Base-by-base conservation (phyloP, 768 basidiomycete genomes). In the Harrya chromipes region DNA sequence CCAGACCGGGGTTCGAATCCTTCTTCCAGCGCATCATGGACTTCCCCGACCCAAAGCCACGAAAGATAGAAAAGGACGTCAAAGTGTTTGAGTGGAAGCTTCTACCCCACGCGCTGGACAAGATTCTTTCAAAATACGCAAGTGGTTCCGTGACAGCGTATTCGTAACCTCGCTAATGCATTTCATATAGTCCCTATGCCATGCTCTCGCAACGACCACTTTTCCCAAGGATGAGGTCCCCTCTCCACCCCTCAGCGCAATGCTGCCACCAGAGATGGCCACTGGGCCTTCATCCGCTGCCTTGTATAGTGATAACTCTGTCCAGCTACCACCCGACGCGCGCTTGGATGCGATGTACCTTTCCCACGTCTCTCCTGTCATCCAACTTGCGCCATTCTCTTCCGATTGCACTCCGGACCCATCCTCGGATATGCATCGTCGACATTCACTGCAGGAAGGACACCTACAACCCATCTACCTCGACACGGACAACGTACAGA, bases 21-120 rank as follows among this genome's bases (percentile, higher is more conserved):
- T 91, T 97, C 67, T 99, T 97, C 78, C 84, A 89, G 71, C 79
- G 84, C 57, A 94, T 99, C 72, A 97, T 99, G 95, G 84, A 89
- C 44, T 95, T 97, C 63, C 90, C 94, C 0, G 82, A 83, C 39
- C 95, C 95, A 8, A 94, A 91, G 66, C 95, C 95, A 4, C 78
- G 95, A 47, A 94, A 94, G 65, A 99, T 98, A 54, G 95, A 97
- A 64, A 97, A 98, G 76, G 93, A 97, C 61, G 79, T 99, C 62
- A 91, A 91, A 66, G 85, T 90, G 8, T 91, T 91, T 58, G 80
- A 82, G 35, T 91, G 89, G 89, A 74, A 73, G 24, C 66, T 79
- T 39, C 73, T 91, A n/a, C 77, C 77, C 16, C 80, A 83, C 54
- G 87, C 87, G 0, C 67, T 91, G 45, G 83, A 87, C 40, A 90